Percentiles rank a stretch among this genome's conserved stretches.
Evolutionary conservation across 2,329 filamentous ascomycete genomes (phyloP).

Genomic region (Colletotrichum sublineola): DNA sequence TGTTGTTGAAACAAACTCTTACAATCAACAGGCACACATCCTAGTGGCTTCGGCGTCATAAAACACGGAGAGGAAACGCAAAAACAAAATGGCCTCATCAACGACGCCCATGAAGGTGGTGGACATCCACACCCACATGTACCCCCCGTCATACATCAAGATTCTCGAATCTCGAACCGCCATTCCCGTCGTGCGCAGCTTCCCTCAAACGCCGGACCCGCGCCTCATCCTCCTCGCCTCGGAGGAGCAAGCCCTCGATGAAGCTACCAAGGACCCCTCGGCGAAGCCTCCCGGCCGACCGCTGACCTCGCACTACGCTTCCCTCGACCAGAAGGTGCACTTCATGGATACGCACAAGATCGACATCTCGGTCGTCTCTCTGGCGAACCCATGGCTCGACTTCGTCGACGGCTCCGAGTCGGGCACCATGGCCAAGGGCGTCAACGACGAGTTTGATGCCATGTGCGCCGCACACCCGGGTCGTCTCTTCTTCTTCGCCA

Average conservation of each 20-base stretch:
- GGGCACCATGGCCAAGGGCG: slow-evolving; percentile 70
- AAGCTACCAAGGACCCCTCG: slow-evolving; percentile 65
- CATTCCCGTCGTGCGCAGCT: slow-evolving; percentile 80
- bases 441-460: slow-evolving; percentile 83
- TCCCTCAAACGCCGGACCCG: slow-evolving; percentile 67
- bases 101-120: slow-evolving; percentile 61
- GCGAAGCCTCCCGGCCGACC: slow-evolving; percentile 80
- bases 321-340: slow-evolving; percentile 81
- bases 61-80: background rate
- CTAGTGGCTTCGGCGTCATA: background rate
- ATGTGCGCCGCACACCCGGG: slow-evolving; percentile 77
- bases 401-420: slow-evolving; percentile 77
- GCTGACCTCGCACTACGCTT: slow-evolving; percentile 86
- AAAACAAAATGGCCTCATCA: slow-evolving; percentile 50
- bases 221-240: slow-evolving; percentile 75
- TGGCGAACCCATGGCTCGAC: slow-evolving; percentile 95
- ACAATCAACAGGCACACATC: slow-evolving; percentile 4
- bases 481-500: slow-evolving; percentile 85
- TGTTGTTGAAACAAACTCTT: background rate
- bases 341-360: slow-evolving; percentile 92
- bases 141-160: slow-evolving; percentile 73
- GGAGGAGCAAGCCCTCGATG: slow-evolving; percentile 61
- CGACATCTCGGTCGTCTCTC: slow-evolving; percentile 84
- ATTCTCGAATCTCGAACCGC: slow-evolving; percentile 70
- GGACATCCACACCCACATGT: slow-evolving; percentile 79